These are phyloP conservation scores for Streptanthus diversifolius DNA, from an alignment of 345 rosid species.

Conservation along the genomic window DNA sequence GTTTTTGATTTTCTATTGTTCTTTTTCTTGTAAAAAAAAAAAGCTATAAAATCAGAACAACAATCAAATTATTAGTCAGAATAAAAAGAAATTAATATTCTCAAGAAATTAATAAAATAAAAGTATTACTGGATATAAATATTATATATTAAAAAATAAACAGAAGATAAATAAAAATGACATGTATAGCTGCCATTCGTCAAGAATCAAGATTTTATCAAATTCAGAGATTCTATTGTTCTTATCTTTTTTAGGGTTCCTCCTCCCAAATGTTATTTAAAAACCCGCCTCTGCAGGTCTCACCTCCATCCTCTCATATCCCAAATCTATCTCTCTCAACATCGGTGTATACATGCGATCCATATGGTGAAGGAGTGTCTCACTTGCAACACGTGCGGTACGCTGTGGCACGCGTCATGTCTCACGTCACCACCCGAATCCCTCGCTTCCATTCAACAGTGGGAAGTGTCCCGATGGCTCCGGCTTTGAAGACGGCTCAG, in stretches of 20 bases:
- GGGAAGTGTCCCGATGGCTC: conserved; percentile 65
- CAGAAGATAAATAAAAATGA: background rate
- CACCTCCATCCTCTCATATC: background rate
- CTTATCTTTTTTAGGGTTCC: background rate
- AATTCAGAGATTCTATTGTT: background rate
- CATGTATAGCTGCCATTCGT: background rate
- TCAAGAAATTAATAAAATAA: too few species aligned
- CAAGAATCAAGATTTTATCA: background rate
- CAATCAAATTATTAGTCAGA: too few species aligned
- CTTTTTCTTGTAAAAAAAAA: too few species aligned
- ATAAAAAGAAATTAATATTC: too few species aligned
- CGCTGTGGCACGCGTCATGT: conserved; percentile 72
- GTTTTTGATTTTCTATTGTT: too few species aligned
- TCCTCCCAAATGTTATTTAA: background rate
- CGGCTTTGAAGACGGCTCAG: background rate
- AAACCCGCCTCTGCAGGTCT: background rate
- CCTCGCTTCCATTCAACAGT: conserved; percentile 40
- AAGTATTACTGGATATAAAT: too few species aligned
- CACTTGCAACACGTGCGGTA: conserved; percentile 51
- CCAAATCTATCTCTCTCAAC: background rate
- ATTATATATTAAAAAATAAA: background rate
- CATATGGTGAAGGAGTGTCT: conserved; percentile 45
- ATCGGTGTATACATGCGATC: conserved; percentile 66
- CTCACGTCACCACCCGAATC: conserved; percentile 43
- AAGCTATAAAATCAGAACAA: too few species aligned